Percentiles rank a stretch among this genome's conserved stretches.
These are phyloP conservation scores for Leccinum pachyderme DNA, from an alignment of 1,284 basidiomycete species.

Conservation along the genomic window DNA sequence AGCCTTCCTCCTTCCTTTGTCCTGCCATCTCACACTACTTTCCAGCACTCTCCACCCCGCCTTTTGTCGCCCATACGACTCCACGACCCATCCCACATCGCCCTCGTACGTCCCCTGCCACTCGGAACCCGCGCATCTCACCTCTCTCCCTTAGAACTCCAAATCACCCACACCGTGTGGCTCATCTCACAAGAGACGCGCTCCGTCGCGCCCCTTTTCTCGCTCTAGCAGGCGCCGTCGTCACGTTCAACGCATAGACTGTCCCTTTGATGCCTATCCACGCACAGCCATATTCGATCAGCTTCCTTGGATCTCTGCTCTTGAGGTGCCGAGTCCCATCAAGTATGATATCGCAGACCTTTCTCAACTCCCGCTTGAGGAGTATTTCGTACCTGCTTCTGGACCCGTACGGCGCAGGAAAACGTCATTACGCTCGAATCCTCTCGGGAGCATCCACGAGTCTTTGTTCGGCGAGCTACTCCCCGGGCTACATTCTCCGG, in stretches of 20 bases:
- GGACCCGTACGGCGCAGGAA: slow-evolving; percentile 60
- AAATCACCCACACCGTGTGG: slow-evolving; percentile 41
- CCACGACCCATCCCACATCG: slow-evolving; percentile 21
- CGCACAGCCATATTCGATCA: slow-evolving; percentile 47
- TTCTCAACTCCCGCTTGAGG: slow-evolving; percentile 42
- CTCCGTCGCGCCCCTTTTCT: slow-evolving; percentile 19
- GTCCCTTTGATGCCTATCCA: slow-evolving; percentile 29
- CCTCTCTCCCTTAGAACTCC: slow-evolving; percentile 26
- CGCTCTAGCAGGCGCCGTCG: slow-evolving; percentile 38
- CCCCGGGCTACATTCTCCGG: slow-evolving; percentile 18
- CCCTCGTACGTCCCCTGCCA: slow-evolving; percentile 22
- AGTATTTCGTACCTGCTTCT: slow-evolving; percentile 31
- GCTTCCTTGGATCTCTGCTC: slow-evolving; percentile 59
- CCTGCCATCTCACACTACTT: slow-evolving; percentile 4
- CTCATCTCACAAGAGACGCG: slow-evolving; percentile 32
- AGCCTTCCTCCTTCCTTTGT: background rate
- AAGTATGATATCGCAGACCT: slow-evolving; percentile 58
- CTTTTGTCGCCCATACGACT: slow-evolving; percentile 35
- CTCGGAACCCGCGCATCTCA: slow-evolving; percentile 8
- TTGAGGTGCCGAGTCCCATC: slow-evolving; percentile 43
- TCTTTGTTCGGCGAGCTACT: slow-evolving; percentile 10
- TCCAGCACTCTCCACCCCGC: slow-evolving; percentile 26
- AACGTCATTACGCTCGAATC: slow-evolving; percentile 47
- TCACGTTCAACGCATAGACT: slow-evolving; percentile 34
- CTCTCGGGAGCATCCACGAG: slow-evolving; percentile 35